These are phyloP conservation scores for Arabis alpina DNA, from an alignment of 345 rosid genomes.

Conservation along the genomic window DNA sequence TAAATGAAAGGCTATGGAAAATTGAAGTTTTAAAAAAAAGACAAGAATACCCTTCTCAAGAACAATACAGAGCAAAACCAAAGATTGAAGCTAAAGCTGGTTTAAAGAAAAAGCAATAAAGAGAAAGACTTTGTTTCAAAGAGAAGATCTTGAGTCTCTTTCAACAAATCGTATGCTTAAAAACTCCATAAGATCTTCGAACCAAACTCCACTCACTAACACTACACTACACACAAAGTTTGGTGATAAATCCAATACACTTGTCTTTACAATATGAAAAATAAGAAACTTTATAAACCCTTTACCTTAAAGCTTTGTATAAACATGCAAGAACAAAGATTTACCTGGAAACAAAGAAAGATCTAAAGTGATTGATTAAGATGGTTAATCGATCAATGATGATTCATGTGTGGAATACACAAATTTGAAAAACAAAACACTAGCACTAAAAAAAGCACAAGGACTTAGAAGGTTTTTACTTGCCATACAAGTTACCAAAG, in stretches of 20 bases:
- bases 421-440: too few species aligned
- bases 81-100: constrained; percentile 22
- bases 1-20: constrained; percentile 34
- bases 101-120: constrained; percentile 22
- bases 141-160: constrained; percentile 73
- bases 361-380: too few species aligned
- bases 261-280: constrained; percentile 27
- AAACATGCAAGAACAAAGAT: constrained; percentile 20
- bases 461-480: too few species aligned
- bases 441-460: too few species aligned
- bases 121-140: constrained; percentile 69
- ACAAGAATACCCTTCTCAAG: constrained; percentile 49
- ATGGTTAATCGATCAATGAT: too few species aligned
- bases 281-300: not conserved
- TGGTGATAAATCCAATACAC: constrained; percentile 37
- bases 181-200: constrained; percentile 44
- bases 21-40: not conserved
- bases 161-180: constrained; percentile 66
- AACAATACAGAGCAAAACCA: constrained; percentile 2
- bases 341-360: constrained; percentile 38
- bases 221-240: constrained; percentile 23
- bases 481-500: too few species aligned
- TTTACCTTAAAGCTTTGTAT: constrained; percentile 21
- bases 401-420: too few species aligned
- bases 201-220: constrained; percentile 61